Base-by-base conservation (phyloP, 1,284 basidiomycete genomes). In the Athelia sp. region DNA sequence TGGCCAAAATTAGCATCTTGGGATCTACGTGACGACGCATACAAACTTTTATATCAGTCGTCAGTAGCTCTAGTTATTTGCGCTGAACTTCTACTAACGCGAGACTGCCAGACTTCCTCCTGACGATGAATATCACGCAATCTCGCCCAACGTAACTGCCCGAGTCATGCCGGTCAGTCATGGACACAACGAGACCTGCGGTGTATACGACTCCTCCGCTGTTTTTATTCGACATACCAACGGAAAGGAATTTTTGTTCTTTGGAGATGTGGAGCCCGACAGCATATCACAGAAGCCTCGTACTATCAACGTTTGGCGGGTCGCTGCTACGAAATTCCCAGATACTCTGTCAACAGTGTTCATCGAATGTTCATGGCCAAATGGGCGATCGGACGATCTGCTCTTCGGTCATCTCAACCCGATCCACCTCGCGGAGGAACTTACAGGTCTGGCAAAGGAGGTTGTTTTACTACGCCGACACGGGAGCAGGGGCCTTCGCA, bases 1-100 rank as follows among this genome's bases (percentile, higher is more conserved):
- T 93, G 90, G 90, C 90, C 90, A 1, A 85, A 83, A 55, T 75
- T 93, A 17, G 90, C 87, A 2, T 84, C 85, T 10, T 87, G 83
- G 77, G 72, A 84, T 48, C 77, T 82, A 56, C 63, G 74, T 2
- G 78, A 86, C 53, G 71, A 76, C 1, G 63, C 72, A 4, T 69
- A 72, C 53, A 80, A 79, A 50, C 69, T 84, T 36, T 60, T 88
- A 50, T 85, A 85, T 55, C 73, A 76, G 48, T 61, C 68, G 83
- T 85, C 62, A 62, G 81, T 70, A 45, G 48, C 52, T 40, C 50
- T 47, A 49, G 24, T 24, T 32, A 32, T 47, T 35, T 43, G 46
- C 42, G 26, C 4, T 38, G 43, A 15, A 9, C 23, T 50, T 34
- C 51, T 46, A 46, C 46, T 45, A 24, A 35, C 43, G 47, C 29